Conservation (phyloP, 208 protist species). For the Trypanosoma congolense region DNA sequence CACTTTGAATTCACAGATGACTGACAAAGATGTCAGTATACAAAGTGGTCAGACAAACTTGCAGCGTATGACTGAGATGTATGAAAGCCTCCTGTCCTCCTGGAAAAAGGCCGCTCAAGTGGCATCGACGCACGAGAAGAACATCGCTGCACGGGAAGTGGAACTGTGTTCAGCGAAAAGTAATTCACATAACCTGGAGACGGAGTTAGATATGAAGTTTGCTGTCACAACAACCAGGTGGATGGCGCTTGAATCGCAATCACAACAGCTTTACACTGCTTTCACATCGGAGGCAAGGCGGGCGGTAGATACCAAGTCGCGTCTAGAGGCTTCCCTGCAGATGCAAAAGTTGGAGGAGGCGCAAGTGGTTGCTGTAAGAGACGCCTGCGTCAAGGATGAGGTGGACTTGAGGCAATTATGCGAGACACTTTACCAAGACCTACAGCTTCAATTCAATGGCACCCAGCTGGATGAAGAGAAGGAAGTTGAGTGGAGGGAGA, state of each 20-base stretch:
- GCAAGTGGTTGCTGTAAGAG: not conserved
- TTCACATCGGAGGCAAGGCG: conserved; percentile 4
- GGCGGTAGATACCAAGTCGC: not conserved
- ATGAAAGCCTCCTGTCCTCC: conserved; percentile 5
- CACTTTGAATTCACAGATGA: conserved; percentile 4
- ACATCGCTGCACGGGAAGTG: conserved; percentile 1
- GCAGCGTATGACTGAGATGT: conserved; percentile 5
- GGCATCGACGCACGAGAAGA: conserved; percentile 2
- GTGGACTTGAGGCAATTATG: conserved; percentile 5
- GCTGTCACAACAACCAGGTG: conserved; percentile 7
- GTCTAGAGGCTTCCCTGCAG: not conserved
- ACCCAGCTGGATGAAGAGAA: not conserved
- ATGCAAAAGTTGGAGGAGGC: not conserved
- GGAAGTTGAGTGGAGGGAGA: not conserved
- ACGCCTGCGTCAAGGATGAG: not conserved
- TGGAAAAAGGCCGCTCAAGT: conserved; percentile 15
- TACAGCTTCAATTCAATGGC: not conserved
- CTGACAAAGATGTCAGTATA: conserved; percentile 5
- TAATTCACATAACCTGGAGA: conserved; percentile 3
- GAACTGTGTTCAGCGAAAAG: not conserved
- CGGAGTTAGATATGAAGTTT: conserved; percentile 8
- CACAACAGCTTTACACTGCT: not conserved
- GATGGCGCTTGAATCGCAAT: conserved; percentile 7
- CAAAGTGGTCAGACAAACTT: conserved; percentile 1
- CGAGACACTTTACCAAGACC: conserved; percentile 2